Evolutionary conservation across 2,329 filamentous ascomycete species (phyloP).

Genomic region (Curvularia lunata): DNA sequence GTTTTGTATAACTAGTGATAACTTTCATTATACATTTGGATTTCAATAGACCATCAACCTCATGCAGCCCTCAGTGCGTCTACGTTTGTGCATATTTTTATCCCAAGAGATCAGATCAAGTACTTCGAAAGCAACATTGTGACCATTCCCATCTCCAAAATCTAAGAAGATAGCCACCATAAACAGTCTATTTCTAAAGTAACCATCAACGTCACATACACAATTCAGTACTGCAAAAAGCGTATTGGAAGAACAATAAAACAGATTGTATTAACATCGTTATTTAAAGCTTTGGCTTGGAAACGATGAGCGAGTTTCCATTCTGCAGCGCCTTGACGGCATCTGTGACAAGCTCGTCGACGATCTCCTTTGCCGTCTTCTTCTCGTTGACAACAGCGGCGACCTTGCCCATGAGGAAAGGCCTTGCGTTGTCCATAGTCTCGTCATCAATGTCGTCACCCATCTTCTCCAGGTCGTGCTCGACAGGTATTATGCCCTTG

Average conservation of each 20-base stretch:
- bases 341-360: constrained; percentile 91
- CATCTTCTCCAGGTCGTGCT: constrained; percentile 89
- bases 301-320: constrained; percentile 66
- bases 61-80: background rate
- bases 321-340: constrained; percentile 74
- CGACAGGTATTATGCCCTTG: constrained; percentile 91
- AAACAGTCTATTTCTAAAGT: background rate
- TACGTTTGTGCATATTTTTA: too few relatives aligned
- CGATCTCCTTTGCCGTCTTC: constrained; percentile 87
- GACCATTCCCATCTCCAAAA: background rate
- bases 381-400: constrained; percentile 92
- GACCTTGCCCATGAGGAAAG: constrained; percentile 96
- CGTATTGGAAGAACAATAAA: background rate
- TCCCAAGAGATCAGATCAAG: too few relatives aligned
- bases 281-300: constrained; percentile 46
- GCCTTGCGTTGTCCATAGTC: constrained; percentile 86
- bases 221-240: background rate
- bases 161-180: background rate
- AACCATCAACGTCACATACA: background rate
- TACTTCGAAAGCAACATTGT: background rate
- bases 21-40: background rate
- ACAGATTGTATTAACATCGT: background rate
- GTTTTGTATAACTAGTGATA: background rate
- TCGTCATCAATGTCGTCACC: constrained; percentile 73
- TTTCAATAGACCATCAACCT: background rate